Percentiles rank a stretch among this genome's conserved stretches.
Evolutionary conservation across 768 basidiomycete genomes (phyloP).

Genomic region (Jaapia argillacea): DNA sequence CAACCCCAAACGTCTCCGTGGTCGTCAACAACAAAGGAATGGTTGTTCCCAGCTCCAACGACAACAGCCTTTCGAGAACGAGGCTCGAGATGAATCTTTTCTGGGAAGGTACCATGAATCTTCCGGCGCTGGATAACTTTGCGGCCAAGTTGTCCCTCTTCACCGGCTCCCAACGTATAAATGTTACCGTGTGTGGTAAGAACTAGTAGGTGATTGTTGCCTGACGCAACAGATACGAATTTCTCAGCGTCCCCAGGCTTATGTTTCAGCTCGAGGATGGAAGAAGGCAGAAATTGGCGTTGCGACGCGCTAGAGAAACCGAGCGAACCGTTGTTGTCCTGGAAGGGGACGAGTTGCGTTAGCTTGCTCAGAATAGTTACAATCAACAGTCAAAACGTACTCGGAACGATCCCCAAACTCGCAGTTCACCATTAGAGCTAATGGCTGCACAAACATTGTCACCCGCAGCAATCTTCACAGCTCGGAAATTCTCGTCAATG

Average conservation of each 20-base stretch:
- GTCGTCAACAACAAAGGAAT: constrained; percentile 86
- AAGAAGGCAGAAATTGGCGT: constrained; percentile 59
- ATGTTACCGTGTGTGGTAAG: constrained; percentile 83
- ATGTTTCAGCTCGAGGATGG: constrained; percentile 45
- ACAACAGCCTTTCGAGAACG: constrained; percentile 55
- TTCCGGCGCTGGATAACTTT: constrained; percentile 83
- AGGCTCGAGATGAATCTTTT: constrained; percentile 68
- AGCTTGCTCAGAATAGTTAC: constrained; percentile 1
- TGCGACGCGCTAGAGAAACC: constrained; percentile 65
- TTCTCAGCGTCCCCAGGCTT: constrained; percentile 61
- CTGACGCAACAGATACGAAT: constrained; percentile 67
- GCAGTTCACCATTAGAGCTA: constrained; percentile 66
- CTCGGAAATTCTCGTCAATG: constrained; percentile 72
- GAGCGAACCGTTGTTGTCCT: constrained; percentile 76
- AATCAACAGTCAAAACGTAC: constrained; percentile 36
- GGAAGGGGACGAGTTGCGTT: constrained; percentile 2
- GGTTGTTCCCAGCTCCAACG: constrained; percentile 75
- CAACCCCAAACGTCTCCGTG: constrained; percentile 83
- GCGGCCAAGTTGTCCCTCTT: constrained; percentile 86
- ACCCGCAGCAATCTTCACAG: constrained; percentile 74
- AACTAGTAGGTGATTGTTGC: constrained; percentile 84
- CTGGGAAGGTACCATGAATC: constrained; percentile 82
- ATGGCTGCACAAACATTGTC: constrained; percentile 86
- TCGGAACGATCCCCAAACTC: constrained; percentile 86
- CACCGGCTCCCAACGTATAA: constrained; percentile 85